Evolutionary conservation across 257 asterid genomes (phyloP).

Genomic region (Handroanthus guayacan): DNA sequence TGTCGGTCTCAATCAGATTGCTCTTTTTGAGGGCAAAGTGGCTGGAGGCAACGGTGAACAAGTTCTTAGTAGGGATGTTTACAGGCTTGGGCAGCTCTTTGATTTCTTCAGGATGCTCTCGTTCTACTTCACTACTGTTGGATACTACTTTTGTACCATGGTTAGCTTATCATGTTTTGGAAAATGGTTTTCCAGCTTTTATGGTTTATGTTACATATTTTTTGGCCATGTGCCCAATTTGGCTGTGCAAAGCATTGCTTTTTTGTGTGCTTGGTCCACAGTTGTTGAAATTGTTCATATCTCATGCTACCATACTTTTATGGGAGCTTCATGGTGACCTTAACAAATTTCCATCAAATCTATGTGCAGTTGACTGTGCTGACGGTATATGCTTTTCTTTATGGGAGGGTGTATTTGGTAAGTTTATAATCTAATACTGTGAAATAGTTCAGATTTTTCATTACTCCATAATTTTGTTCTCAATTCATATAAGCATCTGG

Average conservation of each 20-base stretch:
- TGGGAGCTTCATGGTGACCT: slow-evolving; percentile 27
- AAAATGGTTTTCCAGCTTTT: slow-evolving; percentile 29
- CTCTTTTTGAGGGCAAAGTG: slow-evolving; percentile 98
- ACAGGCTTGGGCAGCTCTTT: slow-evolving; percentile 97
- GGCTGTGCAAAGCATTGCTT: slow-evolving; percentile 11
- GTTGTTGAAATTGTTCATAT: slow-evolving; percentile 15
- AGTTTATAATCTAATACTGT: slow-evolving; percentile 40
- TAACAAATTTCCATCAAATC: slow-evolving; percentile 18
- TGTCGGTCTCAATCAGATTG: slow-evolving; percentile 98
- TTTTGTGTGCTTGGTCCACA: slow-evolving; percentile 23
- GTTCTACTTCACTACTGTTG: slow-evolving; percentile 96
- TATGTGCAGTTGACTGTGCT: slow-evolving; percentile 93
- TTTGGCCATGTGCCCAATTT: slow-evolving; percentile 7
- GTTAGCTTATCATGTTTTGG: slow-evolving; percentile 51
- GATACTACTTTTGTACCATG: slow-evolving; percentile 97
- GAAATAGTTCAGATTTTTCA: slow-evolving; percentile 17
- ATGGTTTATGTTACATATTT: slow-evolving; percentile 4
- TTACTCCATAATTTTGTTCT: slow-evolving; percentile 5
- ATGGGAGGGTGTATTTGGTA: slow-evolving; percentile 95
- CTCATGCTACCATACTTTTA: slow-evolving; percentile 24
- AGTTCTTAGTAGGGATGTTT: slow-evolving; percentile 95
- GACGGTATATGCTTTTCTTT: slow-evolving; percentile 85
- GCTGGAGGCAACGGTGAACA: slow-evolving; percentile 99
- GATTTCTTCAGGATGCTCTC: slow-evolving; percentile 98
- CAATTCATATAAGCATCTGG: slow-evolving; percentile 23